These are phyloP conservation scores for Psilocybe cubensis DNA, from an alignment of 768 basidiomycete genomes.

Conservation along the genomic window DNA sequence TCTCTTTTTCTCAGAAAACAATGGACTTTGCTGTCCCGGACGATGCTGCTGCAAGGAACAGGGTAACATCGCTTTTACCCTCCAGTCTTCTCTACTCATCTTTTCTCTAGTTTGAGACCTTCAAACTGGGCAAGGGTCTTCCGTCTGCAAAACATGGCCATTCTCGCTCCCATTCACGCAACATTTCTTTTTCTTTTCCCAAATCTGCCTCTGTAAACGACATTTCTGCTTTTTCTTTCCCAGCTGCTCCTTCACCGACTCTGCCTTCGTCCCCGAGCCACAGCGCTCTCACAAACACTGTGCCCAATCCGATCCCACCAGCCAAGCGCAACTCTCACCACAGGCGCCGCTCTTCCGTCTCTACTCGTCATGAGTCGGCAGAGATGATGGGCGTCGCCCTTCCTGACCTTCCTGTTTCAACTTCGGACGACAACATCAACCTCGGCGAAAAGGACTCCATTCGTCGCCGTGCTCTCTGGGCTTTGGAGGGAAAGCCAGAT, in stretches of 20 bases:
- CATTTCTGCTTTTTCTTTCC: constrained; percentile 25
- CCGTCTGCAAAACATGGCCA: constrained; percentile 52
- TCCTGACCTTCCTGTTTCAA: constrained; percentile 63
- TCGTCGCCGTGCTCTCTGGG: constrained; percentile 81
- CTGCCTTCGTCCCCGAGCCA: constrained; percentile 11
- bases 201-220: constrained; percentile 41
- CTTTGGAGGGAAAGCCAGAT: constrained; percentile 84
- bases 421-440: constrained; percentile 69
- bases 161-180: constrained; percentile 75
- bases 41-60: constrained; percentile 43
- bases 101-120: constrained; percentile 63
- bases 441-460: constrained; percentile 78
- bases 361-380: constrained; percentile 87
- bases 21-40: constrained; percentile 26
- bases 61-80: constrained; percentile 30
- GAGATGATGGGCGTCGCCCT: constrained; percentile 87
- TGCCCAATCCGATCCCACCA: constrained; percentile 32
- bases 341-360: constrained; percentile 83
- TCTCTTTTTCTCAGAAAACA: constrained; percentile 31
- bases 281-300: constrained; percentile 8
- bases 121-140: constrained; percentile 64
- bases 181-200: constrained; percentile 53
- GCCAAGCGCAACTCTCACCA: constrained; percentile 81
- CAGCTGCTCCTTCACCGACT: constrained; percentile 21
- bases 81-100: neutral